A percentile compares a stretch with the other conserved stretches of the same genome.
Conservation (phyloP, 305 asterid species). For the Plantago rigida region DNA sequence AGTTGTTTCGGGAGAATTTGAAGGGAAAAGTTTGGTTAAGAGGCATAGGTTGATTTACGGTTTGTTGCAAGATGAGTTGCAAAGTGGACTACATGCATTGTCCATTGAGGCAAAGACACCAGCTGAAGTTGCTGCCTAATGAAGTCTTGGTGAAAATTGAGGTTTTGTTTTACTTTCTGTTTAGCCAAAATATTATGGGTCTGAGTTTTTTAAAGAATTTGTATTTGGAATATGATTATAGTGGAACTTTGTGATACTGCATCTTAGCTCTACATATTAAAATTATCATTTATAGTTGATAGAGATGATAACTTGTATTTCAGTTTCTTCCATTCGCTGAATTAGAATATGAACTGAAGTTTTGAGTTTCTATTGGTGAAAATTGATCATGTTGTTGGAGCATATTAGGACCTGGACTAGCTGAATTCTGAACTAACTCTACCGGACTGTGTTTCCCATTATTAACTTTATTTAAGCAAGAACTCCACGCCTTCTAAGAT, state of each 20-base stretch:
- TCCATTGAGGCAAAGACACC: slow-evolving; percentile 73
- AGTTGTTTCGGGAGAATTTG: slow-evolving; percentile 57
- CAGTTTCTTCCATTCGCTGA: too few relatives aligned
- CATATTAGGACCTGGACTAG: too few relatives aligned
- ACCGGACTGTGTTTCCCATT: too few relatives aligned
- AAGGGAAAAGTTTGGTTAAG: slow-evolving; percentile 70
- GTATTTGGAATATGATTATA: slow-evolving; percentile 10
- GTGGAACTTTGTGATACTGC: slow-evolving; percentile 7
- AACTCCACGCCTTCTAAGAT: too few relatives aligned
- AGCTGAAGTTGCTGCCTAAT: slow-evolving; percentile 43
- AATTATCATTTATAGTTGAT: slow-evolving; percentile 17
- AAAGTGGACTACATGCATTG: slow-evolving; percentile 69
- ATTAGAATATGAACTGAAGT: too few relatives aligned
- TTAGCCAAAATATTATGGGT: slow-evolving; percentile 16
- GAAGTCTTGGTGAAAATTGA: slow-evolving; percentile 24
- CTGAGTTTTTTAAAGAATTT: neutral
- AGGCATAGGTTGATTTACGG: slow-evolving; percentile 61
- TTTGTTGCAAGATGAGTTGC: slow-evolving; percentile 65
- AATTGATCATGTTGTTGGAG: too few relatives aligned
- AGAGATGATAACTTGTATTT: neutral
- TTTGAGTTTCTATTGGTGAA: too few relatives aligned
- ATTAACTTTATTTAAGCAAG: too few relatives aligned
- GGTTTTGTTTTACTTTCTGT: slow-evolving; percentile 25
- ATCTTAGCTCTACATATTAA: slow-evolving; percentile 10
- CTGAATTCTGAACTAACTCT: too few relatives aligned